Evolutionary conservation across 2,329 filamentous ascomycete genomes (phyloP), one percentile per base, ranked within the genome.

Genomic region (Epichloe hybrida): DNA sequence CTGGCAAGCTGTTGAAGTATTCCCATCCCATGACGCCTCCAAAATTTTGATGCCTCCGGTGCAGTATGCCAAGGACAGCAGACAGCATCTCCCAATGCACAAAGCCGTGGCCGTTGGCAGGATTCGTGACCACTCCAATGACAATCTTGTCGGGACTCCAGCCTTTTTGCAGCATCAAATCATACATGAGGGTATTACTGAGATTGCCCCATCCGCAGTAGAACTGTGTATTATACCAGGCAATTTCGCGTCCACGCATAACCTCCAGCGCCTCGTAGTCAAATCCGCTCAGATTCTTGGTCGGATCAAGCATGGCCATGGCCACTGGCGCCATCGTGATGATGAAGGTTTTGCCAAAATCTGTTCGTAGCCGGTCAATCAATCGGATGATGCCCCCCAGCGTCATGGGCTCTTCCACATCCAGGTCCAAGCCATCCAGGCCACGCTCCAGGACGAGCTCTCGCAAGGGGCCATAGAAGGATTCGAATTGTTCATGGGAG

Each of bases 1-100:
- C 83, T 0, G 86, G 85, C 52, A 81, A 64, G 50, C 83, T 80
- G 69, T 95, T 94, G 69, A 91, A 95, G 64, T 93, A 95, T 69
- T 96, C 90, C 90, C 90, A 96, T 2, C 88, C 88, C 82, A 93
- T 93, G 6, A 96, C 81, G 1, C 90, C 90, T 0, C 89, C 90
- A 64, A 95, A 93, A 1, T 70, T 70, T 1, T 78, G 77, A 59
- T 86, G 86, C 49, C 69, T 63, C 3, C 58, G 59, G n/a, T 65
- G 60, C 27, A 80, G 58, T 3, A 67, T 60, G 12, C 61, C 57
- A 3, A 79, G 61, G 0, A 75, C 72, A 7, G 60, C 54, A 1
- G 67, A 67, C 38, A 77, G 61, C 52, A 73, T 73, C 37, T 77
- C 69, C 52, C 70, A 72, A 4, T 63, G 61, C 9, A 79, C 71